Conservation (phyloP, 2,329 filamentous ascomycete species). For the Penicillium sp. region DNA sequence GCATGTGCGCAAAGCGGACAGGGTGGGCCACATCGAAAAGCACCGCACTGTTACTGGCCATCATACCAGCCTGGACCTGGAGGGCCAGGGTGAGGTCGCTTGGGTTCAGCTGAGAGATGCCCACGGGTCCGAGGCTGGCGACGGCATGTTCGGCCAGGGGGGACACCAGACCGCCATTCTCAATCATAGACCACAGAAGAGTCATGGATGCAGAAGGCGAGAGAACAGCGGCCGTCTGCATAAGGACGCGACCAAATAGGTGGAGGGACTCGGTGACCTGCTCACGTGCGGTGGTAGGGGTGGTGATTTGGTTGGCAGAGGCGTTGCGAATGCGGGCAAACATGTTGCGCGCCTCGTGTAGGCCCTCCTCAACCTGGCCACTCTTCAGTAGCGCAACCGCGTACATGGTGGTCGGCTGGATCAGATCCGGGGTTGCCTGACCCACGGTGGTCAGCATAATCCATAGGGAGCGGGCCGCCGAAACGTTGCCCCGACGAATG, state of each 20-base stretch:
- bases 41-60: constrained; percentile 40
- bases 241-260: constrained; percentile 60
- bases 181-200: constrained; percentile 63
- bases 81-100: constrained; percentile 58
- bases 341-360: constrained; percentile 78
- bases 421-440: constrained; percentile 62
- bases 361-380: constrained; percentile 76
- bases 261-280: constrained; percentile 86
- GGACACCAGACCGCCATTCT: constrained; percentile 62
- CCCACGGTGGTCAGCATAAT: constrained; percentile 62
- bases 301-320: constrained; percentile 49
- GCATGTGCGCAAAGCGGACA: constrained; percentile 60
- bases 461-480: constrained; percentile 78
- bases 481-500: constrained; percentile 76
- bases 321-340: constrained; percentile 75
- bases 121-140: constrained; percentile 59
- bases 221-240: constrained; percentile 52
- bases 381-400: constrained; percentile 82
- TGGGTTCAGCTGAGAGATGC: constrained; percentile 55
- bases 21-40: constrained; percentile 56
- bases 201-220: constrained; percentile 57
- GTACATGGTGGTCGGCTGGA: constrained; percentile 90
- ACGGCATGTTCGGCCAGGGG: constrained; percentile 61
- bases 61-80: constrained; percentile 57
- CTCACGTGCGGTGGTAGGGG: constrained; percentile 61